Conservation (phyloP, 2,329 filamentous ascomycete genomes). For the Colletotrichum limetticola region DNA sequence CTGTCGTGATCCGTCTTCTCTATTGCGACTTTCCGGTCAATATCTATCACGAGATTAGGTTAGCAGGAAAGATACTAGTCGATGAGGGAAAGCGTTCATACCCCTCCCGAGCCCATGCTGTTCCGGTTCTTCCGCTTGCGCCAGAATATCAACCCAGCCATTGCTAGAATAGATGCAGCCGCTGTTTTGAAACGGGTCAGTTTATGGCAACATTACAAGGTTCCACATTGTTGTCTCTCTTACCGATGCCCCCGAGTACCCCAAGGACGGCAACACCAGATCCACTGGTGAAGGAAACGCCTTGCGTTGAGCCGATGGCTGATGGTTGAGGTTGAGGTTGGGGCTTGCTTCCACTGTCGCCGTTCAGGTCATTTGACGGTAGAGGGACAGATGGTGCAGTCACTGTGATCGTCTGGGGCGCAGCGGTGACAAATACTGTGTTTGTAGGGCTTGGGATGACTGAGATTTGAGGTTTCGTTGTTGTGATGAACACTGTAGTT, state of each 20-base stretch:
- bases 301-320: background rate
- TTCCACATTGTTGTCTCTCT: background rate
- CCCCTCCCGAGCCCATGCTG: background rate
- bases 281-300: background rate
- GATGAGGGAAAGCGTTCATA: background rate
- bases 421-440: background rate
- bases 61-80: background rate
- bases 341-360: background rate
- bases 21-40: too few species aligned
- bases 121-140: background rate
- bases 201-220: too few species aligned
- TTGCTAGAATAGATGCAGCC: background rate
- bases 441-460: background rate
- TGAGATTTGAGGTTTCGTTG: background rate
- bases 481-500: too few species aligned
- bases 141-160: background rate
- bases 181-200: background rate
- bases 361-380: background rate
- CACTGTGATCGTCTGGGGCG: background rate
- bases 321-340: background rate
- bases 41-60: too few species aligned
- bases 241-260: conserved; percentile 8
- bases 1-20: too few species aligned
- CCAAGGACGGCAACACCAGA: background rate
- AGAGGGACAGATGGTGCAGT: background rate